Base-by-base conservation (phyloP, 164 flowering plant genomes). In the Warburgia ugandensis region DNA sequence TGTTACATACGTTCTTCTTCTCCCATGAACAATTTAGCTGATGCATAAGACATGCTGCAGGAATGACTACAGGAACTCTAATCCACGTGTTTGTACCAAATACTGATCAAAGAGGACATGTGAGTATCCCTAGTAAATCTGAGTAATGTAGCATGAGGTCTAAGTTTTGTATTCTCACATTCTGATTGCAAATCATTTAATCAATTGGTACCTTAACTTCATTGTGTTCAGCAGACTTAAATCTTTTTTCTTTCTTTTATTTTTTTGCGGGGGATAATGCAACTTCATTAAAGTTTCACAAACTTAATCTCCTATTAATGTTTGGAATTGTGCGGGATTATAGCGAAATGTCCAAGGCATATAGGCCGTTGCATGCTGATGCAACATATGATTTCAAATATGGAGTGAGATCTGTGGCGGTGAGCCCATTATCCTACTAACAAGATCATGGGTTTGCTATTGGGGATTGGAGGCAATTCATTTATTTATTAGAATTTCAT, bases 321-420 rank as follows among this genome's bases (percentile, higher is more conserved):
- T n/a, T n/a, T n/a, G n/a, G n/a, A n/a, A n/a, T n/a, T n/a, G n/a
- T n/a, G 32, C 83, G 88, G 99, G 96, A 92, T 73, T 92, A 88
- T 41, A 79, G 54, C 14, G 99, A 92, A 63, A 92, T 92, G 97
- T 77, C 97, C 12, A 21, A 50, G 30, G 94, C 97, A 13, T 92
- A 92, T 56, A 76, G 99, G 68, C 99, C 99, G 44, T 92, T 97
- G 66, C 99, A 92, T 76, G 99, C 99, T 19, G 99, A 92, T 80
- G 94, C 94, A 37, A 88, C 96, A 29, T 92, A 92, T 72, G 99
- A 92, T 72, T 78, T 81, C 67, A 92, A 92, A 65, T 92, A 92
- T 63, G 99, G 99, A 47, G 86, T 82, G 54, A 73, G 99, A 77
- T 73, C 99, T 35, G 83, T 92, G 20, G 81, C 84, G 95, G 99